Evolutionary conservation across 2,329 filamentous ascomycete species (phyloP).

Genomic region (Botrytis sinoallii): DNA sequence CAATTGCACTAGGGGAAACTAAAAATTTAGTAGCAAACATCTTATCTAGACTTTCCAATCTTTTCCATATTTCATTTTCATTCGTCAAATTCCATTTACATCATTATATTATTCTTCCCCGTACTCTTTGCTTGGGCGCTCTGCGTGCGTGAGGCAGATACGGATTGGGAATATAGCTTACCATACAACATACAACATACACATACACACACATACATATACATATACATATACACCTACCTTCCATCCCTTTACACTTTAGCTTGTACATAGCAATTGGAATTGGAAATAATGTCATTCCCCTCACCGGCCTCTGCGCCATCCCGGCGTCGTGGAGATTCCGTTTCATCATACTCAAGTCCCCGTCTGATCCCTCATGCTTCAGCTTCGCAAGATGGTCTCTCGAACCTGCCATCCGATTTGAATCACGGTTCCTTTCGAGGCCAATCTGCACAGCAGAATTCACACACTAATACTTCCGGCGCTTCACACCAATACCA

Average conservation of each 20-base stretch:
- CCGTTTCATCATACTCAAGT: slow-evolving; percentile 30
- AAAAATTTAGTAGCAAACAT: background rate
- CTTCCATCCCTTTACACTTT: background rate
- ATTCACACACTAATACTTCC: slow-evolving; percentile 23
- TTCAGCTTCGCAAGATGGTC: slow-evolving; percentile 24
- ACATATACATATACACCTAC: background rate
- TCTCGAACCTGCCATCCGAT: slow-evolving; percentile 24
- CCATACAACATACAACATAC: background rate
- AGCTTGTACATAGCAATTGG: background rate
- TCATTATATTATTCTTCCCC: background rate
- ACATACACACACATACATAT: background rate
- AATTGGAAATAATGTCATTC: slow-evolving; percentile 28
- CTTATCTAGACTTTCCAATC: slow-evolving; percentile 15
- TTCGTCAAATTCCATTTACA: slow-evolving; percentile 1
- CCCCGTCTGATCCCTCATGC: slow-evolving; percentile 32
- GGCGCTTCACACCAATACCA: slow-evolving; percentile 49
- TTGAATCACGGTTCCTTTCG: slow-evolving; percentile 30
- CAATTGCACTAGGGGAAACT: background rate
- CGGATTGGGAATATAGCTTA: background rate
- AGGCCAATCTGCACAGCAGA: slow-evolving; percentile 23
- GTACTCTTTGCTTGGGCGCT: slow-evolving; percentile 1
- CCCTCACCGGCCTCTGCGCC: slow-evolving; percentile 29
- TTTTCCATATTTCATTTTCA: slow-evolving; percentile 6
- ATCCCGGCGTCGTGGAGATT: slow-evolving; percentile 26
- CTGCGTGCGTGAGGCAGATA: slow-evolving; percentile 16